These are phyloP conservation scores for Sarocladium strictum DNA, from an alignment of 2,329 filamentous ascomycete species.

Conservation along the genomic window DNA sequence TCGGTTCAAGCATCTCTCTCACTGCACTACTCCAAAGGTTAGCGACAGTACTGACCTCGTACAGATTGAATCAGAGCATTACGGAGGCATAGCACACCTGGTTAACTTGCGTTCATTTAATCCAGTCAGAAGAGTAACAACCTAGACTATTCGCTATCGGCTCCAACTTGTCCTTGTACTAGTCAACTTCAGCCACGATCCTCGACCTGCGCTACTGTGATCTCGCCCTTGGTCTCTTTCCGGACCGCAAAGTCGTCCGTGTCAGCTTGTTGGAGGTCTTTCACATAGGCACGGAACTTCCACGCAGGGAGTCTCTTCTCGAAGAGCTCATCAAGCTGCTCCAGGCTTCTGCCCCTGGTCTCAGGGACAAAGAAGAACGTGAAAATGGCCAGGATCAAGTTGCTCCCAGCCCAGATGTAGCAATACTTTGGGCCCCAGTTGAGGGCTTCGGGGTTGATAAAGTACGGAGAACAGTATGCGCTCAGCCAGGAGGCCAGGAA, in stretches of 20 bases:
- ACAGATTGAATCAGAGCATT: too few species aligned
- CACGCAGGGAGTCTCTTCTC: slow-evolving; percentile 18
- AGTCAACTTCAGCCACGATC: neutral
- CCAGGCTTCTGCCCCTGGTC: slow-evolving; percentile 17
- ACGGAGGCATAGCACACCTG: too few species aligned
- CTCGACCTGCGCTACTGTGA: neutral
- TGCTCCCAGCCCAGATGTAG: slow-evolving; percentile 13
- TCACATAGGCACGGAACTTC: slow-evolving; percentile 18
- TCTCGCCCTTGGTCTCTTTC: neutral
- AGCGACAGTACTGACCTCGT: too few species aligned
- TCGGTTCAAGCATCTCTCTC: too few species aligned
- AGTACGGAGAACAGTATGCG: slow-evolving; percentile 12
- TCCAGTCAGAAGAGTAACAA: too few species aligned
- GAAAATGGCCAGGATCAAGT: slow-evolving; percentile 11
- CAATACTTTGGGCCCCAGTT: slow-evolving; percentile 14
- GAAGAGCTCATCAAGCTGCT: slow-evolving; percentile 24
- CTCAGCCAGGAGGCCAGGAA: slow-evolving; percentile 12
- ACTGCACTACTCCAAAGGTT: too few species aligned
- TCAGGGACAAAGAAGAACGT: slow-evolving; percentile 11
- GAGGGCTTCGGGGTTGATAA: slow-evolving; percentile 13
- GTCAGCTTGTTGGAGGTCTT: slow-evolving; percentile 7
- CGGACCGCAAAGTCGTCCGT: neutral
- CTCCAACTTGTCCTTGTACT: too few species aligned
- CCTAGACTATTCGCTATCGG: too few species aligned
- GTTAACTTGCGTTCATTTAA: too few species aligned